A percentile compares a stretch with the other conserved stretches of the same genome.
These are phyloP conservation scores for Teratosphaeria epicoccoides DNA, from an alignment of 2,329 filamentous ascomycete genomes.

Conservation along the genomic window DNA sequence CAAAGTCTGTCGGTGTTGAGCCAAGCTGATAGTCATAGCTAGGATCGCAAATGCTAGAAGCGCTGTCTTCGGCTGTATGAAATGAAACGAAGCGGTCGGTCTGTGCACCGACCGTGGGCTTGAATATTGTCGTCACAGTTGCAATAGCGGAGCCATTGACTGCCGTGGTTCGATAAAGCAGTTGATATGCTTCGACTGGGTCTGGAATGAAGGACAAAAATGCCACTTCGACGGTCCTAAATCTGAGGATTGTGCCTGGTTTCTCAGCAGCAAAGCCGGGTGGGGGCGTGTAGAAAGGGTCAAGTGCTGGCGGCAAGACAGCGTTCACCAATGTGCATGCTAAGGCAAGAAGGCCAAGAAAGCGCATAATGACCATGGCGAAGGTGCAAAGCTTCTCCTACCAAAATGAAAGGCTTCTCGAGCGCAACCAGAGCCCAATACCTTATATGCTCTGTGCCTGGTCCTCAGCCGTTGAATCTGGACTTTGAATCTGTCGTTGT, in stretches of 20 bases:
- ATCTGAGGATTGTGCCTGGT: slow-evolving; percentile 18
- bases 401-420: too few relatives aligned
- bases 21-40: slow-evolving; percentile 27
- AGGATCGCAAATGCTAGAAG: slow-evolving; percentile 30
- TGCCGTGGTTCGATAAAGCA: slow-evolving; percentile 19
- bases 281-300: slow-evolving; percentile 22
- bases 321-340: background rate
- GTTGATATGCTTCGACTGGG: slow-evolving; percentile 14
- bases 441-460: background rate
- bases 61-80: slow-evolving; percentile 24
- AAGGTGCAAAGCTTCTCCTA: background rate
- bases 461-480: background rate
- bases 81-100: slow-evolving; percentile 20
- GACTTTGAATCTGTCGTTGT: background rate
- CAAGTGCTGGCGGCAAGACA: slow-evolving; percentile 2
- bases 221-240: slow-evolving; percentile 11
- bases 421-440: background rate
- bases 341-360: background rate
- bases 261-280: slow-evolving; percentile 12
- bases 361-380: background rate
- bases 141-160: slow-evolving; percentile 19
- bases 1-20: slow-evolving; percentile 14
- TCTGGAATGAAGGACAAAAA: slow-evolving; percentile 17
- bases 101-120: slow-evolving; percentile 10
- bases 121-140: slow-evolving; percentile 19